Base-by-base conservation (phyloP, 2,329 filamentous ascomycete genomes). In the Cercospora zeina region DNA sequence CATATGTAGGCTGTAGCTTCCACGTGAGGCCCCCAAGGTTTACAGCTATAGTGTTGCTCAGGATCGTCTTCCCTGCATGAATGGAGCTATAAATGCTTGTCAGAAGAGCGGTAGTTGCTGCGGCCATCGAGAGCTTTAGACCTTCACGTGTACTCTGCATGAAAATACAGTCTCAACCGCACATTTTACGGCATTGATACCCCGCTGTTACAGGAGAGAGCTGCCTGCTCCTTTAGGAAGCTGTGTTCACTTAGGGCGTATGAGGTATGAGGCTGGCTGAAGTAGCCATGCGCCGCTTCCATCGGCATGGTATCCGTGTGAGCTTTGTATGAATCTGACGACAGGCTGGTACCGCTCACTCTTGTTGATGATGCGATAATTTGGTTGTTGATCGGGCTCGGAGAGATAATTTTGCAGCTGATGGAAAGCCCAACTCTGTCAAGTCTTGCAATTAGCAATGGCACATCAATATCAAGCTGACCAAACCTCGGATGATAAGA, bases 211-310 rank as follows among this genome's bases (percentile, higher is more conserved):
- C n/a, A 33, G 24, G 19, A 24, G 39, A 14, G 21, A 47, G 42
- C 42, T 47, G 24, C 4, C 13, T 10, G 21, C 19, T 47, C 21
- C 7, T 24, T 27, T 2, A 27, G 49, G 49, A 51, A 51, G 49
- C 49, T 51, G 30, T 6, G 31, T 2, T 3, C 4, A 11, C 16
- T 16, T 33, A 11, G 27, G 5, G 16, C 24, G 49, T 30, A 7
- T 11, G 49, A 34, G 49, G 49, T 30, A 7, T 11, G 49, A 34
- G 49, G 49, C 49, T 51, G 49, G 27, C 49, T 51, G 49, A 51
- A 21, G 14, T 21, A 27, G 10, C 11, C 11, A 47, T 13, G 19
- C 21, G 19, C 42, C 21, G 21, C 14, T 39, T n/a, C 2, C 36
- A 39, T 16, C 7, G 5, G 36, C 36, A 8, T 16, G 4, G 36